Percentiles rank a stretch among this genome's conserved stretches.
Evolutionary conservation across 768 basidiomycete species (phyloP).

Genomic region (Leccinum aurantiacum): DNA sequence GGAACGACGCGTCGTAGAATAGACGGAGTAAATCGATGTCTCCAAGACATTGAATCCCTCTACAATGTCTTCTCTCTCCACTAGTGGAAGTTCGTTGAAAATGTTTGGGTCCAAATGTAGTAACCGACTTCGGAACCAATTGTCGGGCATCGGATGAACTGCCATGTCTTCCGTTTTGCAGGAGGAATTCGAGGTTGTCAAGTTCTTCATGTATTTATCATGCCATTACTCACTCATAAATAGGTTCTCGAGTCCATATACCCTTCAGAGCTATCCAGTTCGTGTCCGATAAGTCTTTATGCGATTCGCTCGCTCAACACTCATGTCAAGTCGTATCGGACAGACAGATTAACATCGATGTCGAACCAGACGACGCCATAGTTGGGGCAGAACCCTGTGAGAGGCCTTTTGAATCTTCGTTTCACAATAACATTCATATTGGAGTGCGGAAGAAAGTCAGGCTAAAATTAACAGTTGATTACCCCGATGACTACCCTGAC

Average conservation of each 20-base stretch:
- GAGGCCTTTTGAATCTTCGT: slow-evolving; percentile 15
- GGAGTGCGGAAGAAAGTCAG: slow-evolving; percentile 55
- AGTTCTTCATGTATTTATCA: slow-evolving; percentile 9
- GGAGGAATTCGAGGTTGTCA: slow-evolving; percentile 86
- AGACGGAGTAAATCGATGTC: slow-evolving; percentile 12
- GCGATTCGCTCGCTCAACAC: slow-evolving; percentile 44
- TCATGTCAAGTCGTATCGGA: slow-evolving; percentile 78
- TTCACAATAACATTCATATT: slow-evolving; percentile 12
- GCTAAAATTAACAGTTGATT: slow-evolving; percentile 70
- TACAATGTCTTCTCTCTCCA: background rate
- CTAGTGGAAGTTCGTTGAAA: slow-evolving; percentile 1
- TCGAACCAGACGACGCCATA: slow-evolving; percentile 80
- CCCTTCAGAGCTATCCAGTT: slow-evolving; percentile 89
- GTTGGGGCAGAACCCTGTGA: slow-evolving; percentile 59
- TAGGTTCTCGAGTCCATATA: slow-evolving; percentile 96
- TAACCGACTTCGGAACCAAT: slow-evolving; percentile 19
- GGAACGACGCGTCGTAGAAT: slow-evolving; percentile 14
- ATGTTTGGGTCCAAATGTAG: slow-evolving; percentile 15
- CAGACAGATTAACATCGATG: slow-evolving; percentile 75
- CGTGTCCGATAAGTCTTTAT: slow-evolving; percentile 44
- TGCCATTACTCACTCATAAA: slow-evolving; percentile 12
- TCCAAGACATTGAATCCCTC: slow-evolving; percentile 20
- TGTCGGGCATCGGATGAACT: slow-evolving; percentile 29
- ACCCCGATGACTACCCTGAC: slow-evolving; percentile 84
- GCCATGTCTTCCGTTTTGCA: slow-evolving; percentile 62